phyloP scores from a whole-genome alignment of 106 monocot genomes.

The Apostasia ramifera region DNA sequence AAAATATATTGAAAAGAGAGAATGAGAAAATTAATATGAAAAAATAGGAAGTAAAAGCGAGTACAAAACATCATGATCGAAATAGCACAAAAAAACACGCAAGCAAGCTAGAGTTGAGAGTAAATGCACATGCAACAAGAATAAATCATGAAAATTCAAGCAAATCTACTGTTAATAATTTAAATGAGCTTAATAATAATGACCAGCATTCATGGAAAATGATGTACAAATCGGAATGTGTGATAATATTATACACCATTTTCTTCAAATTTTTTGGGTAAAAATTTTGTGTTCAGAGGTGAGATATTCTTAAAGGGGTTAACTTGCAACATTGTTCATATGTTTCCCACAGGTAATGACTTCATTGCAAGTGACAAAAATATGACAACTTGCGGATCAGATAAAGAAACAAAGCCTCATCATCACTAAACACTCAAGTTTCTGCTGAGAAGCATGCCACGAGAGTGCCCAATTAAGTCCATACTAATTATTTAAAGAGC shows the following conservation, averaged over 20 bases:
- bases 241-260: background rate
- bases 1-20: no score
- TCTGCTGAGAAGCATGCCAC: background rate
- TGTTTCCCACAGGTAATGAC: background rate
- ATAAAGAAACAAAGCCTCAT: no score
- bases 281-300: background rate
- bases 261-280: background rate
- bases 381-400: no score
- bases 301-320: background rate
- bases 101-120: background rate
- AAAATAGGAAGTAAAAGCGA: no score
- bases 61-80: no score
- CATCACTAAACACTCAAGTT: background rate
- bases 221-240: background rate
- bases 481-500: background rate
- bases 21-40: no score
- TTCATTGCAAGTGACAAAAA: background rate
- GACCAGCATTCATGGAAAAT: no score
- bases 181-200: no score
- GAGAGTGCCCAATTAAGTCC: background rate
- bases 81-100: no score
- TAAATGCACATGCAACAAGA: background rate
- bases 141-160: background rate
- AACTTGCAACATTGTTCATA: background rate
- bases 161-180: no score